These are phyloP conservation scores for Hemerocallis citrina DNA, from an alignment of 106 monocot genomes.

Conservation along the genomic window DNA sequence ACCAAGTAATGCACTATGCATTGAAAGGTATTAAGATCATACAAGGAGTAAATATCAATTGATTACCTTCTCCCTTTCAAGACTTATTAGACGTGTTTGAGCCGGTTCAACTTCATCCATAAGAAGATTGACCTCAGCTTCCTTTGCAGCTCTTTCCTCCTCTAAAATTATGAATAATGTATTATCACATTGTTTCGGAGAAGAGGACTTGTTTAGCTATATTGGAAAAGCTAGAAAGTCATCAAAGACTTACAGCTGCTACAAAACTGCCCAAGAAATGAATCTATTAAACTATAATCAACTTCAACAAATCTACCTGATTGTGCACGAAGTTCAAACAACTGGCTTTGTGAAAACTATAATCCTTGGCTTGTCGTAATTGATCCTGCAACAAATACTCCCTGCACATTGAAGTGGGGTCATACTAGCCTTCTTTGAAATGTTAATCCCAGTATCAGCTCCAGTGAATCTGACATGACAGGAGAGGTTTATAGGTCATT, in stretches of 20 bases:
- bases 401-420: too few species aligned
- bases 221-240: not conserved
- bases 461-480: too few species aligned
- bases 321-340: conserved; percentile 84
- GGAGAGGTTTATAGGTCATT: too few species aligned
- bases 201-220: too few species aligned
- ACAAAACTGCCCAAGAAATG: not conserved
- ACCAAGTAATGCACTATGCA: not conserved
- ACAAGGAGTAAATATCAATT: not conserved
- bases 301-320: conserved; percentile 36
- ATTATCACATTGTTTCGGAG: not conserved
- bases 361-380: conserved; percentile 75
- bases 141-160: conserved; percentile 72
- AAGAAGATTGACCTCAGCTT: conserved; percentile 79
- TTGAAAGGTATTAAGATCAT: not conserved
- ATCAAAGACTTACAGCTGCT: too few species aligned
- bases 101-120: conserved; percentile 94
- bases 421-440: too few species aligned
- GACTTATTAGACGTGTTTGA: conserved; percentile 63
- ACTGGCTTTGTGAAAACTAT: conserved; percentile 81
- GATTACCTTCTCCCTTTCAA: conserved; percentile 87
- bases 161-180: conserved; percentile 26
- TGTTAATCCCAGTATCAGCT: too few species aligned
- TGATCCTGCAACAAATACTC: conserved; percentile 78
- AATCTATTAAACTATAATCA: too few species aligned